Percentiles rank a stretch among this genome's conserved stretches.
Conservation (phyloP, 129 eudicot species). For the Artemisia argyi region DNA sequence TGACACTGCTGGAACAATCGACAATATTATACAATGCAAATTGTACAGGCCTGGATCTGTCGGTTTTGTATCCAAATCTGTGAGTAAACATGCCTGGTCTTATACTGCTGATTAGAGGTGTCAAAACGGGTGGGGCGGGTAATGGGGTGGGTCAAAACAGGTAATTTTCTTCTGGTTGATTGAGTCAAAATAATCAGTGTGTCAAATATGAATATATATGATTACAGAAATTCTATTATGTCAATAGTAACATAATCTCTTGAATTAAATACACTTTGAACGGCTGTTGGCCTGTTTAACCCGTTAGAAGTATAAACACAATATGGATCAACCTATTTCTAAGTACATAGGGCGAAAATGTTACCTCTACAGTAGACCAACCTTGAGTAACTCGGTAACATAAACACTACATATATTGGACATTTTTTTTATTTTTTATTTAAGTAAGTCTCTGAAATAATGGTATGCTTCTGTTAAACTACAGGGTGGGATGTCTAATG, state of each 20-base stretch:
- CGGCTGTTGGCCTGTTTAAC: neutral
- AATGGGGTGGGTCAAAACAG: neutral
- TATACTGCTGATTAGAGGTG: constrained; percentile 9
- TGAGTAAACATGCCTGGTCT: constrained; percentile 40
- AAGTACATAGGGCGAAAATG: constrained; percentile 2
- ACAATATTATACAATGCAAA: constrained; percentile 95
- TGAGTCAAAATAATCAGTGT: neutral
- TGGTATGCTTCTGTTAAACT: constrained; percentile 23
- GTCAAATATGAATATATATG: neutral
- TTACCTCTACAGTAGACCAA: neutral
- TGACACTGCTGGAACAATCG: constrained; percentile 98
- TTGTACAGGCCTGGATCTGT: constrained; percentile 99
- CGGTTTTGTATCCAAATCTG: constrained; percentile 98
- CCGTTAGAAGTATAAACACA: neutral
- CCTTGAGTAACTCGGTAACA: neutral
- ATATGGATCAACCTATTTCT: neutral
- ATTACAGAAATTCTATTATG: neutral
- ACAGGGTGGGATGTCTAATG: constrained; percentile 99
- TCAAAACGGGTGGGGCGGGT: neutral
- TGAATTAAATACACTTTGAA: neutral
- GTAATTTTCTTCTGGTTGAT: neutral
- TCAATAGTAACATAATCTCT: neutral
- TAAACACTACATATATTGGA: constrained; percentile 11
- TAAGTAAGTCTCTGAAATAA: constrained; percentile 19
- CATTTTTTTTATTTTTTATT: no score